Base-by-base conservation (phyloP, 1,284 basidiomycete species). In the Omphalotus olearius region DNA sequence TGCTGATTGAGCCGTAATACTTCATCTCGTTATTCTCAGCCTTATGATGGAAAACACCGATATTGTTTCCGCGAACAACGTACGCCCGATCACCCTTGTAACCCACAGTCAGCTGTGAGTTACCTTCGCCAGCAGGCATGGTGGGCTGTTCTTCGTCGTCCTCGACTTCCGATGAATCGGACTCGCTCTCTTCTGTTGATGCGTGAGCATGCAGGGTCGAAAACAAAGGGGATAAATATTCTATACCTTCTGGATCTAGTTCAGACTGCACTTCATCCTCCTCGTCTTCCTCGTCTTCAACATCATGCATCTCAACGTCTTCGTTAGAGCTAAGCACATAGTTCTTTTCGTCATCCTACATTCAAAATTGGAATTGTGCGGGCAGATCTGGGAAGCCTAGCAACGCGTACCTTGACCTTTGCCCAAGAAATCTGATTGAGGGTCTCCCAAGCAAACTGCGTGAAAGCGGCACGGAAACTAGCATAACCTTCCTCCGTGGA, bases 81-180 rank as follows among this genome's bases (percentile, higher is more conserved):
- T 96, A 98, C 10, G 96, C 95, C 36, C 93, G 79, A 64, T 98
- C 93, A 57, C 94, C 92, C 71, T 93, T 96, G 79, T 98, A 96
- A 4, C 97, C 97, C 41, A 99, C 88, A 2, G 91, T 92, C 30
- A 99, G 80, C 60, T 94, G 89, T 33, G 92, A 91, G 69, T 99
- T 98, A 46, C 73, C 74, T 57, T 89, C 90, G 36, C 83, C 80
- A 25, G 74, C 70, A 16, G 67, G 66, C 57, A 71, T 71, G 33
- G 72, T 69, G 20, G 70, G 66, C 10, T 67, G 66, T 23, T 68
- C 63, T 26, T 63, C 59, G 17, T 69, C 70, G 54, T 79, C 76
- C 17, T 80, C 76, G 3, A 80, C 82, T 13, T 81, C 79, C 23
- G 79, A 75, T 14, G 80, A 76, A n/a, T 82, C 81, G 14, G 78